phyloP scores from a whole-genome alignment of 2,329 filamentous ascomycete species.

The Ilyonectria robusta region DNA sequence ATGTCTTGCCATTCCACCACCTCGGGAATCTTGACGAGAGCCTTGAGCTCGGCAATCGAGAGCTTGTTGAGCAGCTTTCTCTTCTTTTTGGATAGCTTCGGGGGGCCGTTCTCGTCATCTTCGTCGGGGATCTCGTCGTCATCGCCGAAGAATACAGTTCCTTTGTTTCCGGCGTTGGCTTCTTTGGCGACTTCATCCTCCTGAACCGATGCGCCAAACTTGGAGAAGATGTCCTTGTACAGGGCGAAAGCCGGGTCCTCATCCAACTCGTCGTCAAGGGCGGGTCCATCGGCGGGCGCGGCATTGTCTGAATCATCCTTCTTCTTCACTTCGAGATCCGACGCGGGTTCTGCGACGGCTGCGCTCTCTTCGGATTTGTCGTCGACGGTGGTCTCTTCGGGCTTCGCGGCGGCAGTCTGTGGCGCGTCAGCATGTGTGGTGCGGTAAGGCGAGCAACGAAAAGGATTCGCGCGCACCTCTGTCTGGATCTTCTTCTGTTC shows the following conservation, averaged over 20 bases:
- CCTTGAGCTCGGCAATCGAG: slow-evolving; percentile 95
- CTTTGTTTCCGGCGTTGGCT: slow-evolving; percentile 80
- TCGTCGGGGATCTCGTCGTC: slow-evolving; percentile 90
- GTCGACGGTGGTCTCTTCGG: slow-evolving; percentile 38
- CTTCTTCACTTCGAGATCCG: slow-evolving; percentile 61
- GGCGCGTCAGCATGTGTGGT: slow-evolving; percentile 36
- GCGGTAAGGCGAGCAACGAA: neutral
- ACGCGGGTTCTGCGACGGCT: slow-evolving; percentile 52
- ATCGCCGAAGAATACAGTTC: slow-evolving; percentile 86
- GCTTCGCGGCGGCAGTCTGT: slow-evolving; percentile 35
- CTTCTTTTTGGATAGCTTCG: slow-evolving; percentile 93
- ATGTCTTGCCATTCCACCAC: slow-evolving; percentile 98
- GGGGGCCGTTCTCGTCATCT: slow-evolving; percentile 77
- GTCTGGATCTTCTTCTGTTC: slow-evolving; percentile 81
- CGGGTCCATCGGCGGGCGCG: slow-evolving; percentile 62
- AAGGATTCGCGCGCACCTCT: slow-evolving; percentile 57
- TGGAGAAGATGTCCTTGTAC: slow-evolving; percentile 86
- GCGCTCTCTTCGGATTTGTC: slow-evolving; percentile 46
- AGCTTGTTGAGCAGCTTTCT: slow-evolving; percentile 92
- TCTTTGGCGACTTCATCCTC: slow-evolving; percentile 77
- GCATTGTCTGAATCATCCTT: slow-evolving; percentile 51
- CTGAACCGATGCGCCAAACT: slow-evolving; percentile 78
- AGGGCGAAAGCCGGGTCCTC: slow-evolving; percentile 86
- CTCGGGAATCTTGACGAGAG: slow-evolving; percentile 90
- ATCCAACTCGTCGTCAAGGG: slow-evolving; percentile 72